Base-by-base conservation (phyloP, 2,329 filamentous ascomycete genomes). In the Fusarium compactum region DNA sequence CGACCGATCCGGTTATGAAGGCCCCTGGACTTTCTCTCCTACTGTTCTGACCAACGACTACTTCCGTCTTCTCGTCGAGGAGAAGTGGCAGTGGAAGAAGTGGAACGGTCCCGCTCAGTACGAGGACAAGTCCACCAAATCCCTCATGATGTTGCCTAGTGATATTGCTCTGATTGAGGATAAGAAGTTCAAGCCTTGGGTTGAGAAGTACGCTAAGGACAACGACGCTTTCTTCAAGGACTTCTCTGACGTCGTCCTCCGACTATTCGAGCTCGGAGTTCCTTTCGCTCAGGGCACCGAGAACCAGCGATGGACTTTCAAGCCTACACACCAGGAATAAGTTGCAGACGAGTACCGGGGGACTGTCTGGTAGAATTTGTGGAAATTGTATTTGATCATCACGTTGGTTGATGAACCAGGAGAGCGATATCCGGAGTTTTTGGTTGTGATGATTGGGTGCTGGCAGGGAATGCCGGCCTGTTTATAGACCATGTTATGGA, bases 101-200 rank as follows among this genome's bases (percentile, higher is more conserved):
- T 97, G 94, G 95, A 89, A 95, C 76, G 95, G 96, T 29, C 94
- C 94, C 72, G 90, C 91, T 83, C 95, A 89, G 87, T 95, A 91
- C 80, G 91, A 97, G 84, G 95, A 98, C 84, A 92, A 92, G 84
- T 89, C 86, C 78, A 93, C 91, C 77, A 95, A 97, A 88, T 87
- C 87, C 44, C 85, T 98, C 76, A 98, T 99, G 96, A 98, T 99
- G 95, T 85, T 99, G 81, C 96, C 96, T 56, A 92, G 94, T 71
- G 95, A 99, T 78, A 90, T 97, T 83, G 92, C 91, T 60, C 86
- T 98, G 60, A 84, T 97, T 78, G 89, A 95, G 84, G 95, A 98
- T 84, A 95, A 95, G 88, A 86, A 85, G 73, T 97, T 98, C 87
- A 90, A 88, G 83, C 85, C 88, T 78, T 90, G 88, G 77, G 93